A percentile compares a stretch with the other conserved stretches of the same genome.
Conservation (phyloP, 305 asterid genomes). For the Solanum chacoense region DNA sequence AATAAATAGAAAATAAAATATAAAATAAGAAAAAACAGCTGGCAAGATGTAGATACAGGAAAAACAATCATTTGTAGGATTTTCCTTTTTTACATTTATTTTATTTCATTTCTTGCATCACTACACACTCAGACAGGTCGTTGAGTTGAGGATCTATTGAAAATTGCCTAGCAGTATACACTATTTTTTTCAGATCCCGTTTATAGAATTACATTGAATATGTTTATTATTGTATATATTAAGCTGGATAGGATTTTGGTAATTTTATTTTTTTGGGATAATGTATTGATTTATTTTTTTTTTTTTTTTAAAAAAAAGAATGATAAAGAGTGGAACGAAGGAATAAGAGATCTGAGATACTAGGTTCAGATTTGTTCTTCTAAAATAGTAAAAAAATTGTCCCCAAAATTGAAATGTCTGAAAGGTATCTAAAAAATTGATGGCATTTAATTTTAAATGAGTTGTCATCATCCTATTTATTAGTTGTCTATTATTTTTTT, state of each 20-base stretch:
- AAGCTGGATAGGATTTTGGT: background rate
- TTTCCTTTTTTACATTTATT: background rate
- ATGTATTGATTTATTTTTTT: background rate
- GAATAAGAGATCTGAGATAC: background rate
- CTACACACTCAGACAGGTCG: background rate
- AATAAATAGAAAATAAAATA: background rate
- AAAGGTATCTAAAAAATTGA: background rate
- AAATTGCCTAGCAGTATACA: background rate
- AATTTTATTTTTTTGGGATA: background rate
- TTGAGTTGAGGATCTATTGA: background rate
- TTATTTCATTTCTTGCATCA: background rate
- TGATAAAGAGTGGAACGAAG: background rate
- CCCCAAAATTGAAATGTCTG: background rate
- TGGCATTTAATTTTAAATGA: background rate
- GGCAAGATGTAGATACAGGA: background rate
- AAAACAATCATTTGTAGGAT: background rate
- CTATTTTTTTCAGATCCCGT: rapidly evolving
- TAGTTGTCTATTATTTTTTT: background rate
- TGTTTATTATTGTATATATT: background rate
- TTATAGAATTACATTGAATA: background rate
- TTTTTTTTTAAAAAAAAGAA: no score
- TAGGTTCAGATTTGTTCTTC: background rate
- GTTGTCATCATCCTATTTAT: background rate
- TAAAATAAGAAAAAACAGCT: background rate
- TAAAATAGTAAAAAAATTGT: background rate